These are phyloP conservation scores for Hyphopichia khmerensis DNA, from an alignment of 1,139 yeast genomes.

Conservation along the genomic window DNA sequence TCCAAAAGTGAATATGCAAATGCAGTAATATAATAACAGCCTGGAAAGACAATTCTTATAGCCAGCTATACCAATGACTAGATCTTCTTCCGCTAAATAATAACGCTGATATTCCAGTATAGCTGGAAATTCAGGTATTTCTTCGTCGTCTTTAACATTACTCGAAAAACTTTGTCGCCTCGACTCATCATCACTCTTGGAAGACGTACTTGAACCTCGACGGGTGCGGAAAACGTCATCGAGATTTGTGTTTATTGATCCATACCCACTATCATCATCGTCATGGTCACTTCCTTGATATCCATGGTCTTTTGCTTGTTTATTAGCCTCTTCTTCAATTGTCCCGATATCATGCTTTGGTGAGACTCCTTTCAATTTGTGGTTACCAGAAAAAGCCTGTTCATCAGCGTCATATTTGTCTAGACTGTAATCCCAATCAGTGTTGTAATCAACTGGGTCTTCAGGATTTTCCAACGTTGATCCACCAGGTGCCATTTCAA, in stretches of 20 bases:
- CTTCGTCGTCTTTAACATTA: slow-evolving; percentile 26
- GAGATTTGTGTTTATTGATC: slow-evolving; percentile 29
- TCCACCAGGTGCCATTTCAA: slow-evolving; percentile 85
- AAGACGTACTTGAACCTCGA: slow-evolving; percentile 1
- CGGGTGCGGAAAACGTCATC: slow-evolving; percentile 7
- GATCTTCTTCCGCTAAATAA: slow-evolving; percentile 92
- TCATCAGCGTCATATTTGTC: slow-evolving; percentile 41
- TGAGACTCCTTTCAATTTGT: background rate
- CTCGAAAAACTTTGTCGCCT: background rate
- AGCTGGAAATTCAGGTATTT: slow-evolving; percentile 43
- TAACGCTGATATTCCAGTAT: slow-evolving; percentile 65
- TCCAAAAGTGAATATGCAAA: slow-evolving; percentile 67
- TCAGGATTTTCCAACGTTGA: slow-evolving; percentile 68
- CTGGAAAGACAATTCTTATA: slow-evolving; percentile 57
- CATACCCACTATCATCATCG: slow-evolving; percentile 28
- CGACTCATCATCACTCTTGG: background rate
- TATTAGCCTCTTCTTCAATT: slow-evolving; percentile 18
- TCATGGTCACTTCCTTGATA: background rate
- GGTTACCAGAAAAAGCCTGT: background rate
- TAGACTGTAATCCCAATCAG: slow-evolving; percentile 61
- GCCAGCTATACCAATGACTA: slow-evolving; percentile 93
- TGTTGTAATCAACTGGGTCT: slow-evolving; percentile 60
- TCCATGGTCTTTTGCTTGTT: background rate
- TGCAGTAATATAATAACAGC: slow-evolving; percentile 44
- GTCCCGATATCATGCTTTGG: background rate